These are phyloP conservation scores for Fusarium sp. DNA, from an alignment of 2,329 filamentous ascomycete species.

Conservation along the genomic window DNA sequence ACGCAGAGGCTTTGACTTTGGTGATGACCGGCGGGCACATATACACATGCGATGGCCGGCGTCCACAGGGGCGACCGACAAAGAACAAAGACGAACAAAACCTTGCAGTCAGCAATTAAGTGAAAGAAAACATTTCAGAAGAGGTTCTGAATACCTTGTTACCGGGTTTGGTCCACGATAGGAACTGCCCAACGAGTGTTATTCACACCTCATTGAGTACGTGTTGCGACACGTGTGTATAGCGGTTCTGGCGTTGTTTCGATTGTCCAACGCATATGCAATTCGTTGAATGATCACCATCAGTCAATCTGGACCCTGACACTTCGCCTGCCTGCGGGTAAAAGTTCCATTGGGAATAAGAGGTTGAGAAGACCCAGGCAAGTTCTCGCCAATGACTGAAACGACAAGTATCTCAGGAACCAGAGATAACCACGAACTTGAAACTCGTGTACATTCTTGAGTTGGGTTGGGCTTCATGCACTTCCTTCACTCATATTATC, in stretches of 20 bases:
- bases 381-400: constrained; percentile 3
- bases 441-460: background rate
- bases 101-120: background rate
- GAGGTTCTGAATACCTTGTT: background rate
- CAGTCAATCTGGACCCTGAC: background rate
- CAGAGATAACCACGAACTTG: background rate
- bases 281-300: background rate
- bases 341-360: background rate
- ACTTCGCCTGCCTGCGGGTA: constrained; percentile 12
- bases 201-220: too few species aligned
- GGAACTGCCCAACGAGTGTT: background rate
- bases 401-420: constrained; percentile 1
- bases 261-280: background rate
- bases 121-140: background rate
- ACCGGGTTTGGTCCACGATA: background rate
- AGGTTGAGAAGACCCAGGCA: constrained; percentile 8
- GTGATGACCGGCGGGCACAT: background rate
- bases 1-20: background rate
- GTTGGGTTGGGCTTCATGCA: too few species aligned
- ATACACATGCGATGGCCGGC: background rate
- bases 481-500: too few species aligned
- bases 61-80: background rate
- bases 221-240: background rate
- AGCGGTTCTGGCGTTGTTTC: background rate
- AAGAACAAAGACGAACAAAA: background rate